Evolutionary conservation across 2,329 filamentous ascomycete species (phyloP), one percentile per base, ranked within the genome.

Genomic region (Fusarium chuoi): DNA sequence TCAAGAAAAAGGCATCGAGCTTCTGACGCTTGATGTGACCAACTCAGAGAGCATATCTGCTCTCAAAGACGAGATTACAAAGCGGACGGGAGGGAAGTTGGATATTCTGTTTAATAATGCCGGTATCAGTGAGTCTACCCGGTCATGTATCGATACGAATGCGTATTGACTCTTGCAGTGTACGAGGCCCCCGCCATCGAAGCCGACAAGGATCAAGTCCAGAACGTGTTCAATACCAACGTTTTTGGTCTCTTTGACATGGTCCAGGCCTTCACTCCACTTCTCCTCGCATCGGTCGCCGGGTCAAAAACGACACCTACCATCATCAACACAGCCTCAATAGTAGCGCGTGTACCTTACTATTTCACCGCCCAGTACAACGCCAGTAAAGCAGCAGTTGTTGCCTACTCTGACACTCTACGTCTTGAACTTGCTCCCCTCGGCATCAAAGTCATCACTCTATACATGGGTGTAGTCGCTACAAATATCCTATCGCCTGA

Each of bases 31-130:
- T 14, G 67, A 70, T 20, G 67, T 70, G 20, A 64, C 67, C 1
- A 38, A 45, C 9, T 4, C 65, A 1, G 46, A 64, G 17, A 69
- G 59, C 4, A 70, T 68, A 14, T 12, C 17, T 1, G 39, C n/a
- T 7, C 46, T 70, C 1, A 68, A 55, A 5, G 11, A 41, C 14
- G 67, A 68, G 38, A 64, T 70, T 1, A 5, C 4, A 0, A 45
- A 39, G 7, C 2, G 65, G 3, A 70, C 67, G 0, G 58, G 54
- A 24, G 67, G 67, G 0, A 20, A 20, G 7, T 17, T 70, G 14
- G 58, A 69, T 20, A 51, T 70, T 24, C n/a, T 70, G 1, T 56
- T 70, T 4, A 70, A 70, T 13, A 70, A 70, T 17, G 67, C 67
- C 20, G 65, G 65, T 22, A 42, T 49, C 11, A 35, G 67, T 70